These are phyloP conservation scores for Phytophthora foliorum DNA, from an alignment of 352 stramenopile species.

Conservation along the genomic window DNA sequence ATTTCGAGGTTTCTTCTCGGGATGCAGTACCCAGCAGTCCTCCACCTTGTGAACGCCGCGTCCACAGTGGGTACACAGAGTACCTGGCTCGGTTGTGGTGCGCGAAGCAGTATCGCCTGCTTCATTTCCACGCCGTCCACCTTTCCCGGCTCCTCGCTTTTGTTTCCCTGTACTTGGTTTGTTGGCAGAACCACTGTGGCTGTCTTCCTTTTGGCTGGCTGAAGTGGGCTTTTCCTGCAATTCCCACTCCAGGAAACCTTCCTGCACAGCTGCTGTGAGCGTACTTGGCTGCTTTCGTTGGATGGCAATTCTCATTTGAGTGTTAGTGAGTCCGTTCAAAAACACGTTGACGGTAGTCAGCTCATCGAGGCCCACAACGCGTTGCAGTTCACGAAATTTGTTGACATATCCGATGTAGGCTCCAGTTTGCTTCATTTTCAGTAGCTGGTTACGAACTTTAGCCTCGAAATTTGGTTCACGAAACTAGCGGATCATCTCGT, in stretches of 20 bases:
- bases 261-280: slow-evolving; percentile 8
- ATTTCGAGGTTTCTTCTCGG: slow-evolving; percentile 20
- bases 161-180: background rate
- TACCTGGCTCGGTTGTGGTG: background rate
- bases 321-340: slow-evolving; percentile 3
- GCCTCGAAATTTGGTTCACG: slow-evolving; percentile 6
- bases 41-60: slow-evolving; percentile 5
- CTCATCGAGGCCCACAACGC: slow-evolving; percentile 2
- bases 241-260: slow-evolving; percentile 16
- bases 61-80: slow-evolving; percentile 9
- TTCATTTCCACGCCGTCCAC: background rate
- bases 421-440: slow-evolving; percentile 9
- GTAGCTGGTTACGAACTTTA: slow-evolving; percentile 4
- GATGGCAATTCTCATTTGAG: background rate
- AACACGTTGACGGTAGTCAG: slow-evolving; percentile 6
- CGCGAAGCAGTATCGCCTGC: background rate
- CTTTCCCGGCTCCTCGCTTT: slow-evolving; percentile 1
- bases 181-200: background rate
- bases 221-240: slow-evolving; percentile 12
- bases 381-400: slow-evolving; percentile 18
- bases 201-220: background rate
- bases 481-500: slow-evolving; percentile 1
- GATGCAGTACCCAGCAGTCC: slow-evolving; percentile 14
- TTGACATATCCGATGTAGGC: slow-evolving; percentile 10
- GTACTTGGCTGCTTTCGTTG: slow-evolving; percentile 20